Conservation (phyloP, 2,329 filamentous ascomycete species). For the Calonectria hongkongensis region DNA sequence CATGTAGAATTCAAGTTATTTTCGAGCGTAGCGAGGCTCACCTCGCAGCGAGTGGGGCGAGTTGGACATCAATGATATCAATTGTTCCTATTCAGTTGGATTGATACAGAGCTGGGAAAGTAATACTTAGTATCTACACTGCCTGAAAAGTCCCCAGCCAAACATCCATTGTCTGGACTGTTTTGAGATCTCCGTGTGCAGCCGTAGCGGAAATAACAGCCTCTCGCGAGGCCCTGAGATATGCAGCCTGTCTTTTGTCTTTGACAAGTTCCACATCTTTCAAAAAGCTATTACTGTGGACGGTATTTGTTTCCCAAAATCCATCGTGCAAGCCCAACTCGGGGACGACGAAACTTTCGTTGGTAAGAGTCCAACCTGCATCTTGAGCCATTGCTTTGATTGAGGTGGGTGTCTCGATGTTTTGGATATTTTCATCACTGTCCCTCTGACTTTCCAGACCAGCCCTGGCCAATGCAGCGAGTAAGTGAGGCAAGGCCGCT, state of each 20-base stretch:
- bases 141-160: constrained; percentile 54
- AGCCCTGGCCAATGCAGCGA: constrained; percentile 68
- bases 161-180: constrained; percentile 65
- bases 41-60: too few species aligned
- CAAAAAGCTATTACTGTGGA: constrained; percentile 57
- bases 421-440: constrained; percentile 68
- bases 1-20: too few species aligned
- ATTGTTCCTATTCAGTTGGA: too few species aligned
- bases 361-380: constrained; percentile 62
- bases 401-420: constrained; percentile 63
- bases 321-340: constrained; percentile 65
- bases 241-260: constrained; percentile 53
- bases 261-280: constrained; percentile 57
- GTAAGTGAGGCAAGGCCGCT: constrained; percentile 68
- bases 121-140: too few species aligned
- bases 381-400: constrained; percentile 61
- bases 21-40: too few species aligned
- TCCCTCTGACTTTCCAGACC: constrained; percentile 65
- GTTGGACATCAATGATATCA: too few species aligned
- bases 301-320: constrained; percentile 65
- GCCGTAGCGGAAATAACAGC: constrained; percentile 57
- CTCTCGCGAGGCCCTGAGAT: constrained; percentile 58
- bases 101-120: too few species aligned
- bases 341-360: constrained; percentile 61
- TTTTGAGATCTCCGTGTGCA: constrained; percentile 52